phyloP scores from a whole-genome alignment of 2,329 filamentous ascomycete genomes.

The Xylaria sp. region DNA sequence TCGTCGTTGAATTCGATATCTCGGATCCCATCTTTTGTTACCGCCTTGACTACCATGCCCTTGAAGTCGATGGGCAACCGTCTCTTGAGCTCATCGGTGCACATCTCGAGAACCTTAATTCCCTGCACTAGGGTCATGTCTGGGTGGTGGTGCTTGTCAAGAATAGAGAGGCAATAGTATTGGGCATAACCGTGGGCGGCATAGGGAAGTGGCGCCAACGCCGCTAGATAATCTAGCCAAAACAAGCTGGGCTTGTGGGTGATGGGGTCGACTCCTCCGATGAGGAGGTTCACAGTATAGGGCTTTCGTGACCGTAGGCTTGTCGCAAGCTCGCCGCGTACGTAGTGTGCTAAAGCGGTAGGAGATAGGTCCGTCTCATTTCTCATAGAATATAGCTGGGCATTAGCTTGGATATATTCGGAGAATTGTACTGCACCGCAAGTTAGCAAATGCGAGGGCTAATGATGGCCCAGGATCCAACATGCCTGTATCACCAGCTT shows the following conservation, averaged over 20 bases:
- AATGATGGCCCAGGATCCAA: slow-evolving; percentile 25
- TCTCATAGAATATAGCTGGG: slow-evolving; percentile 98
- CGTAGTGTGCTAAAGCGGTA: slow-evolving; percentile 89
- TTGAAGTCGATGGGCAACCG: slow-evolving; percentile 99
- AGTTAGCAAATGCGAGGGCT: slow-evolving; percentile 32
- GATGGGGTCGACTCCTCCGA: slow-evolving; percentile 93
- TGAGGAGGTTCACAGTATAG: slow-evolving; percentile 95
- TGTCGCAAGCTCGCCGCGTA: slow-evolving; percentile 90
- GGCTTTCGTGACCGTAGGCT: slow-evolving; percentile 92
- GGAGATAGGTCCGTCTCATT: slow-evolving; percentile 94
- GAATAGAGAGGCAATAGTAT: slow-evolving; percentile 98
- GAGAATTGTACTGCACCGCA: slow-evolving; percentile 86
- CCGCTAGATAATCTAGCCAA: slow-evolving; percentile 97
- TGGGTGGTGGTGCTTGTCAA: slow-evolving; percentile 98
- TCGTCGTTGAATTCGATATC: slow-evolving; percentile 89
- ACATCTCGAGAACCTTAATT: slow-evolving; percentile 92
- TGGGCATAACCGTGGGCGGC: slow-evolving; percentile 98
- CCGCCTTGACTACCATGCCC: slow-evolving; percentile 91
- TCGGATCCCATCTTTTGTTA: slow-evolving; percentile 92
- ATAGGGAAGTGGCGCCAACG: slow-evolving; percentile 88
- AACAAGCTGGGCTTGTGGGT: slow-evolving; percentile 91
- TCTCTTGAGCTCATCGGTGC: slow-evolving; percentile 96
- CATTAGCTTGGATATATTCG: slow-evolving; percentile 98
- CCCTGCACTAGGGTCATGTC: slow-evolving; percentile 91
- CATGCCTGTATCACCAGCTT: slow-evolving; percentile 93